These are phyloP conservation scores for Botrytis byssoidea DNA, from an alignment of 2,329 filamentous ascomycete species.

Conservation along the genomic window DNA sequence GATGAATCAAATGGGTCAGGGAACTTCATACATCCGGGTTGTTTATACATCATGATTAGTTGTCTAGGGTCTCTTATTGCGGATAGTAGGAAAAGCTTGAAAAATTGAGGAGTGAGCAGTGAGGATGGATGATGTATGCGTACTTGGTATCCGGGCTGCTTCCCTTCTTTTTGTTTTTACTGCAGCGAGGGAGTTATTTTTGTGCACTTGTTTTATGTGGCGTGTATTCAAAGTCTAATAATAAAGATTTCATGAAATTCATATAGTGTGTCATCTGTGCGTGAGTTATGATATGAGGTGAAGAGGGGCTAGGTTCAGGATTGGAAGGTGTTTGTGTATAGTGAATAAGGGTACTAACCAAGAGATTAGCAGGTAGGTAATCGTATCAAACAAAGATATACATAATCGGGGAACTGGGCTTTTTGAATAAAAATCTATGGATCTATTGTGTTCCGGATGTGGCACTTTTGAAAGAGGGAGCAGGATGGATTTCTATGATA, in stretches of 20 bases:
- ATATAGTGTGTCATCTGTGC: background rate
- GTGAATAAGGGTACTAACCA: background rate
- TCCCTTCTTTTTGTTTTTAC: background rate
- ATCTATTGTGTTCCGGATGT: background rate
- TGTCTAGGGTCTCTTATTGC: background rate
- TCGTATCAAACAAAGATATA: background rate
- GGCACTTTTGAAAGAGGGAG: background rate
- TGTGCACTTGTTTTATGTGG: constrained; percentile 2
- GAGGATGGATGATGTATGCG: constrained; percentile 8
- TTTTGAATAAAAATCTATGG: background rate
- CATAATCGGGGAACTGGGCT: background rate
- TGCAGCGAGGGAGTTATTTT: constrained; percentile 1
- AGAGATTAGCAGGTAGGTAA: background rate
- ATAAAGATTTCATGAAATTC: constrained; percentile 9
- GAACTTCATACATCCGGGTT: background rate
- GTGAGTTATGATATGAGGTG: background rate
- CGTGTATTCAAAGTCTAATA: constrained; percentile 2
- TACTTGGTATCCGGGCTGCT: constrained; percentile 2
- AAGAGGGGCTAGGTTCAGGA: no score
- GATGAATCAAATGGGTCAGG: background rate
- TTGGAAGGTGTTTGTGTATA: background rate
- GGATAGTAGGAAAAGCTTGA: background rate
- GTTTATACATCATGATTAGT: constrained; percentile 10
- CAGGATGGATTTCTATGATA: background rate
- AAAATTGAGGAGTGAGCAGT: background rate